These are phyloP conservation scores for peach (Prunus persica) DNA, from an alignment of 306 rosid species.

Conservation along the genomic window Prunus_persica_NCBIv2 NC_034011.1:22428501-22429000, in stretches of 20 bases:
- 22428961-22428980: conserved; percentile 48
- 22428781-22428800: neutral
- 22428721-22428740: neutral
- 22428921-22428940: conserved; percentile 25
- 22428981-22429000: conserved; percentile 37
- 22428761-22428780: neutral
- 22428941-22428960: conserved; percentile 17
- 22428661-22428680: neutral
- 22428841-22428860: neutral
- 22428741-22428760: neutral
- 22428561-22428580: conserved; percentile 19
- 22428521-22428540: conserved; percentile 25
- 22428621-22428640: neutral
- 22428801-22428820: neutral
- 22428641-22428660: neutral
- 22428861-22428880: neutral
- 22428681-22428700: neutral
- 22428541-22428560: conserved; percentile 38
- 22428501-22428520: conserved; percentile 45
- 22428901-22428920: neutral
- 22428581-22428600: conserved; percentile 1
- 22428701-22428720: neutral
- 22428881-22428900: neutral
- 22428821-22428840: neutral
- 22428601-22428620: neutral